phyloP scores from a whole-genome alignment of 768 basidiomycete species.

The Lactarius indigo region DNA sequence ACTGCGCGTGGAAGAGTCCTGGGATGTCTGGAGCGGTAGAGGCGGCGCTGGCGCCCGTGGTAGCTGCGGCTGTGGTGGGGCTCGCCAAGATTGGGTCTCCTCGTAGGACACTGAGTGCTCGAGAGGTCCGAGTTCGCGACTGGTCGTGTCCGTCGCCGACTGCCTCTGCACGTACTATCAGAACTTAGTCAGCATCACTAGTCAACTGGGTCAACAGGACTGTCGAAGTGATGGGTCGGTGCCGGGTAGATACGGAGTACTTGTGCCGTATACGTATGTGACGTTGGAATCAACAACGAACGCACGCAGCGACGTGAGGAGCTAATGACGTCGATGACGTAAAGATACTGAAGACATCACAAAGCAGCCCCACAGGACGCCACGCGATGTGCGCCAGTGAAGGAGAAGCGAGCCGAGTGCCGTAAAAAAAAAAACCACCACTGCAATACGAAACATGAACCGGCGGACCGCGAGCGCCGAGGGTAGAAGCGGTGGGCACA shows the following conservation, averaged over 20 bases:
- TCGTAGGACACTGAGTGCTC: not conserved
- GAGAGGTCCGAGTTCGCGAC: not conserved
- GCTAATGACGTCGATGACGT: conserved; percentile 4
- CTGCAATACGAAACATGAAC: not conserved
- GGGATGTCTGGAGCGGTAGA: conserved; percentile 5
- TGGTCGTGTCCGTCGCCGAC: not conserved
- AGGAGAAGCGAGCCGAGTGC: not conserved
- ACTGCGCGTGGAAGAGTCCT: conserved; percentile 17
- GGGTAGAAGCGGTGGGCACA: not conserved
- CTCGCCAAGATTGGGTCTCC: not conserved
- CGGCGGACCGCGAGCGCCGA: not conserved
- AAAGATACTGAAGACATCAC: not conserved
- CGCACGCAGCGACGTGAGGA: not conserved
- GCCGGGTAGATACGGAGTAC: too few species aligned
- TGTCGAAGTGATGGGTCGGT: too few species aligned
- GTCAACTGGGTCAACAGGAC: not conserved
- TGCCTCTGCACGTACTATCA: conserved; percentile 6
- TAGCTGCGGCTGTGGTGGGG: not conserved
- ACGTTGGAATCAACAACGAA: not conserved
- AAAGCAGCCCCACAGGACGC: not conserved
- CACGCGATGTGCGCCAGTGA: not conserved
- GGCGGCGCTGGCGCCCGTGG: not conserved
- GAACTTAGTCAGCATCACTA: not conserved
- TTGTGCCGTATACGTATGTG: too few species aligned
- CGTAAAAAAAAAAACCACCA: not conserved